A percentile compares a stretch with the other conserved stretches of the same genome.
phyloP scores from a whole-genome alignment of 768 basidiomycete genomes.

The Cystoderma amianthinum region DNA sequence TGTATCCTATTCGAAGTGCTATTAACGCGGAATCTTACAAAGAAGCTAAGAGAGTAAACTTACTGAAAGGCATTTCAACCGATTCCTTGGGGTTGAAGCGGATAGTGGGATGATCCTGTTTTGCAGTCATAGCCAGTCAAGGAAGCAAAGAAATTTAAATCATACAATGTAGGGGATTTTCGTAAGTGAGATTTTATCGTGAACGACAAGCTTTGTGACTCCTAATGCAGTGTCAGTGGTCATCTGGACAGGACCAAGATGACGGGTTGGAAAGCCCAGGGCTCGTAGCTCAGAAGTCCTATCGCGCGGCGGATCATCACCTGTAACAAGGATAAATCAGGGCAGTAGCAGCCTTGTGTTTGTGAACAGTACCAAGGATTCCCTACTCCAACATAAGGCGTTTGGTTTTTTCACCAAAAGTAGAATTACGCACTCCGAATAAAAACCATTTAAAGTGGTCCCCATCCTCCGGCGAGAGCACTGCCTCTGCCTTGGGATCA shows the following conservation, averaged over 20 bases:
- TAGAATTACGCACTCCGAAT: conserved; percentile 60
- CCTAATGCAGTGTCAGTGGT: conserved; percentile 96
- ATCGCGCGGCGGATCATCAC: conserved; percentile 95
- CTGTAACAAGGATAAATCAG: conserved; percentile 25
- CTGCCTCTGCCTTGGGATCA: conserved; percentile 80
- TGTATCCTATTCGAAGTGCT: conserved; percentile 32
- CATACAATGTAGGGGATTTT: conserved; percentile 67
- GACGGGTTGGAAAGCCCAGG: conserved; percentile 81
- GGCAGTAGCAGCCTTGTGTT: background rate
- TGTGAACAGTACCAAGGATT: background rate
- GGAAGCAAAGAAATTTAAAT: too few relatives aligned
- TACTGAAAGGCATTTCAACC: conserved; percentile 97
- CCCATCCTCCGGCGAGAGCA: conserved; percentile 71
- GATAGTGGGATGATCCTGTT: conserved; percentile 88
- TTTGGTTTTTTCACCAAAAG: background rate
- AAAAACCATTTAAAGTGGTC: conserved; percentile 81
- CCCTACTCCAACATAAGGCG: conserved; percentile 29
- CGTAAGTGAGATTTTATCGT: conserved; percentile 67
- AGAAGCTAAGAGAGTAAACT: too few relatives aligned
- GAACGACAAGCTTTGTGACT: conserved; percentile 78
- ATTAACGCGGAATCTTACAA: background rate
- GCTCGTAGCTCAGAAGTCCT: conserved; percentile 83
- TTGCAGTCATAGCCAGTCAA: too few relatives aligned
- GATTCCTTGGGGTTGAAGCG: conserved; percentile 80
- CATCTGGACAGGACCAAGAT: conserved; percentile 90